Evolutionary conservation across 257 asterid genomes (phyloP).

Genomic region (Linaria vulgaris): DNA sequence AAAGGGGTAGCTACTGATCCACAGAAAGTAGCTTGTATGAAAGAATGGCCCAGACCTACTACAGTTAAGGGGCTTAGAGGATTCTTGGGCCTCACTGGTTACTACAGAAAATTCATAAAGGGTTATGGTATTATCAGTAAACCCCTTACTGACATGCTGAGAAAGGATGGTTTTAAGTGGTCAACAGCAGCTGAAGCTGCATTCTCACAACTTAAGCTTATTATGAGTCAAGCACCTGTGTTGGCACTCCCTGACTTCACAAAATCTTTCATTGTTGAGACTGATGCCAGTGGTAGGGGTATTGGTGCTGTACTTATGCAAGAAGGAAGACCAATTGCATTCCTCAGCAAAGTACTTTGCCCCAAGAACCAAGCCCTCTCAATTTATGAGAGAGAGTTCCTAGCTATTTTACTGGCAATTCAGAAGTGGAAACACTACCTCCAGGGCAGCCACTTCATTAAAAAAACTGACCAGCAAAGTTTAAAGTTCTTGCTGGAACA

Average conservation of each 20-base stretch:
- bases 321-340: no score
- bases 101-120: no score
- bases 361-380: neutral
- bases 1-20: neutral
- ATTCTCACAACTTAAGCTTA: neutral
- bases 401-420: neutral
- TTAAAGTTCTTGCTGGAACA: no score
- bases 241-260: neutral
- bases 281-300: no score
- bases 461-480: no score
- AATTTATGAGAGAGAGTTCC: neutral
- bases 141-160: no score
- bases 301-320: no score
- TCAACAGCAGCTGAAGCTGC: no score
- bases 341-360: no score
- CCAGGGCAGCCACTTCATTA: neutral
- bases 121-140: no score
- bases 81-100: neutral
- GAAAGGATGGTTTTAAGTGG: no score
- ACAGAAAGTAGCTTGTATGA: neutral
- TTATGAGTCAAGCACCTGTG: neutral
- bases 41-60: neutral
- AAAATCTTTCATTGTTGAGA: neutral
- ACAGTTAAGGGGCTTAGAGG: neutral
- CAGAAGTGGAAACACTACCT: neutral